Evolutionary conservation across 1,139 yeast species (phyloP), one percentile per base, ranked within the genome.

Genomic region (Yamadazyma kanchanaburiensis): DNA sequence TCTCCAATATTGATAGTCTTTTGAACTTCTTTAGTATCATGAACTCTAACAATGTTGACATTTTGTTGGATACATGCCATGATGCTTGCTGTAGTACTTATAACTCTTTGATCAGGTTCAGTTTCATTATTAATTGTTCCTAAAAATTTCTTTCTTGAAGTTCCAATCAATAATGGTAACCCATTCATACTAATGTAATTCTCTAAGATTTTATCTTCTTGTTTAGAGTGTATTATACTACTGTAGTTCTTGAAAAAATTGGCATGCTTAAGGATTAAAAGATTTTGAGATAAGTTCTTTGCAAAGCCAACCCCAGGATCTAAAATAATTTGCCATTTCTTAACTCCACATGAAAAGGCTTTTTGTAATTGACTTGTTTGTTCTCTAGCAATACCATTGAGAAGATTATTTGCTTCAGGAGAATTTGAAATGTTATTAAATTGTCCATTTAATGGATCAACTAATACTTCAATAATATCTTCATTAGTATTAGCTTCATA

Each of bases 291-390:
- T 25, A 71, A 48, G 32, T 69, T 70, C 53, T 91, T 91, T 13
- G 97, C 96, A 59, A 91, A 91, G 2, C 98, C 98, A 31, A 91
- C 60, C 1, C 98, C 98, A 0, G 99, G 98, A 54, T 91, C 99
- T 9, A 88, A 51, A 12, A 94, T 78, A 2, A 91, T 62, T 56
- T 91, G 97, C 96, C 96, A 91, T 53, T 94, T 77, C 35, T 69
- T 68, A 1, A 91, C 76, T 1, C 96, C 96, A 0, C 59, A 60
- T 0, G 46, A 50, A 28, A 74, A 60, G 7, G 96, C 95, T 32
- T 62, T 68, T 1, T 56, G 45, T 22, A 86, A 67, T 34, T 78
- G 76, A 1, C 48, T 45, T 9, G 78, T 64, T 26, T 91, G 59
- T 51, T 91, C 98, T 27, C 75, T 58, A 7, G 82, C 74, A 3